Evolutionary conservation across 2,329 filamentous ascomycete genomes (phyloP), one percentile per base, ranked within the genome.

Genomic region (Dendrostoma leiphaemia): DNA sequence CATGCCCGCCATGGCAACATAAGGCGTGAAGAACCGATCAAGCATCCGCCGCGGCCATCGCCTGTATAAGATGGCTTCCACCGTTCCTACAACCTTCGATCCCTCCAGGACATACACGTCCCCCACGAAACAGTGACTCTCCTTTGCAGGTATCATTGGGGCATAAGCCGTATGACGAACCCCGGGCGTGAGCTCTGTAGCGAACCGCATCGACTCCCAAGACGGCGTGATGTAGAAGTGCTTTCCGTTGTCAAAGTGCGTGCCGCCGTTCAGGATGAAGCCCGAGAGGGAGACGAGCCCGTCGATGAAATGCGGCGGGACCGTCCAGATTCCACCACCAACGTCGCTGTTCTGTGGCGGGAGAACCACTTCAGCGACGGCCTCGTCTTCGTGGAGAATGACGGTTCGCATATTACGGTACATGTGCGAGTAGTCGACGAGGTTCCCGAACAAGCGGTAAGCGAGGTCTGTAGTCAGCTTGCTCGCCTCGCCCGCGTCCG

Each of bases 321-420:
- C 28, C 2, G 38, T 44, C 48, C 38, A 51, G n/a, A n/a, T n/a
- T n/a, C n/a, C n/a, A n/a, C n/a, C n/a, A 4, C 9, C 4, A 1
- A 38, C 29, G 12, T n/a, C n/a, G 6, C 1, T 45, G 0, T 17
- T 15, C 2, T 4, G n/a, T n/a, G n/a, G n/a, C 15, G 13, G n/a
- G 34, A 52, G 6, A 1, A 6, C 13, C 2, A 52, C n/a, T 5
- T 47, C 50, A 0, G 43, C 41, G 7, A 28, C 28, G 7, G 50
- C 50, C 6, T 52, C 43, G 49, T 32, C 32, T 8, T 29, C 23
- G 26, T 47, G 12, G 1, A 52, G 17, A 12, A 41, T 23, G 2
- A 47, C 41, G 3, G 41, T 46, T 34, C 46, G 41, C 50, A 52
- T 52, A 7, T 15, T 28, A 7, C 28, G 50, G 34, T 47, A 52